These are phyloP conservation scores for Castanospermum australe DNA, from an alignment of 306 rosid species.

Conservation along the genomic window DNA sequence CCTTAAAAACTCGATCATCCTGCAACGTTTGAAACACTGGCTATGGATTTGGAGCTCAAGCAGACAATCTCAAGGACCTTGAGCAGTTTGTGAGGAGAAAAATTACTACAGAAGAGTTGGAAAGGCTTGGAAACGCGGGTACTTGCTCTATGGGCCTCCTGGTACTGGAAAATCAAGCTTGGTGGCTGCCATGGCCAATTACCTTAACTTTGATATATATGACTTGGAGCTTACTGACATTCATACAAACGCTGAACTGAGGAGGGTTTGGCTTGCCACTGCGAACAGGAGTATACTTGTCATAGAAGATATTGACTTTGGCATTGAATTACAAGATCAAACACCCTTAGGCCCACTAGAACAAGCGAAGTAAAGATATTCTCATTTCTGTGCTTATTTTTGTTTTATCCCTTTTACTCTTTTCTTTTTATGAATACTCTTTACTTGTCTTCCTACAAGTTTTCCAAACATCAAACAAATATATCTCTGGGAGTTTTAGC, in stretches of 20 bases:
- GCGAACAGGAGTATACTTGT: background rate
- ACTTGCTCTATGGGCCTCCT: background rate
- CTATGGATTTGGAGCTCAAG: background rate
- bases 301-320: background rate
- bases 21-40: background rate
- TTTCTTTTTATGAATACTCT: too few species aligned
- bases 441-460: too few species aligned
- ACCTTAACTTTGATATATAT: background rate
- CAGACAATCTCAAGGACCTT: background rate
- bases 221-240: background rate
- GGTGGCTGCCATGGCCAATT: conserved; percentile 8
- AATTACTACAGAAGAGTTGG: background rate
- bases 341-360: too few species aligned
- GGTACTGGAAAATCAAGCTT: conserved; percentile 8
- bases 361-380: too few species aligned
- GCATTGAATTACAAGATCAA: background rate
- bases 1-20: background rate
- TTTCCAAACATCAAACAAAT: too few species aligned
- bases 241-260: background rate
- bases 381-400: too few species aligned
- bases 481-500: too few species aligned
- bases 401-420: too few species aligned
- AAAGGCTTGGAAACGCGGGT: background rate
- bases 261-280: background rate
- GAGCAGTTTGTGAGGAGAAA: background rate